phyloP scores from a whole-genome alignment of 2,329 filamentous ascomycete genomes.

The Scleromitrula shiraiana region DNA sequence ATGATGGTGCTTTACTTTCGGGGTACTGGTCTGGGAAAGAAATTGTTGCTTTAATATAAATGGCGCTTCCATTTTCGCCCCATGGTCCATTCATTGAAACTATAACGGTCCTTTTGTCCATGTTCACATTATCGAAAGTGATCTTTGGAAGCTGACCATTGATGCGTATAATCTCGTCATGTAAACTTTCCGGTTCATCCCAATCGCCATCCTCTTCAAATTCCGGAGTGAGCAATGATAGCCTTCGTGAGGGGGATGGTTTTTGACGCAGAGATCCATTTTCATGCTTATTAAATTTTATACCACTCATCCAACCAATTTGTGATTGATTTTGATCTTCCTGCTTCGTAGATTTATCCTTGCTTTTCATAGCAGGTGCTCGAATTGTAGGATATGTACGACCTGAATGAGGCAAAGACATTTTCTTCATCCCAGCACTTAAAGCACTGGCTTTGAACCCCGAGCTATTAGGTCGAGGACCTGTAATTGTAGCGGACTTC shows the following conservation, averaged over 20 bases:
- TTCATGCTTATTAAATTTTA: slow-evolving; percentile 45
- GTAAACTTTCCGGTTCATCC: slow-evolving; percentile 51
- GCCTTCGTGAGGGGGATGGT: slow-evolving; percentile 20
- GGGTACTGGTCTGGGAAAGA: slow-evolving; percentile 54
- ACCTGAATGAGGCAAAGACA: slow-evolving; percentile 32
- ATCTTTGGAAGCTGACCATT: slow-evolving; percentile 55
- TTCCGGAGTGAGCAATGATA: slow-evolving; percentile 27
- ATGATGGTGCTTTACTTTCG: slow-evolving; percentile 47
- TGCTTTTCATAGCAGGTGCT: slow-evolving; percentile 28
- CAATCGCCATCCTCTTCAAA: slow-evolving; percentile 38
- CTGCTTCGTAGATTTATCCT: slow-evolving; percentile 19
- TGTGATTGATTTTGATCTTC: slow-evolving; percentile 44
- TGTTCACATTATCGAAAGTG: slow-evolving; percentile 55
- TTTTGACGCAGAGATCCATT: slow-evolving; percentile 15
- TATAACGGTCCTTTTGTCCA: slow-evolving; percentile 49
- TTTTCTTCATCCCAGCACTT: slow-evolving; percentile 33
- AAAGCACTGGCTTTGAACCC: slow-evolving; percentile 30
- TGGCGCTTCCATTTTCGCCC: slow-evolving; percentile 47
- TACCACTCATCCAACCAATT: slow-evolving; percentile 63
- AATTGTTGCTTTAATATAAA: slow-evolving; percentile 55
- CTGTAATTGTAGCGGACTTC: slow-evolving; percentile 53
- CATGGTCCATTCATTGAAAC: slow-evolving; percentile 59
- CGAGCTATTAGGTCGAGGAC: slow-evolving; percentile 42
- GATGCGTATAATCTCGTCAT: slow-evolving; percentile 57
- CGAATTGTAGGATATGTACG: slow-evolving; percentile 21